Conservation (phyloP, 2,329 filamentous ascomycete species). For the Polytolypa hystricis region DNA sequence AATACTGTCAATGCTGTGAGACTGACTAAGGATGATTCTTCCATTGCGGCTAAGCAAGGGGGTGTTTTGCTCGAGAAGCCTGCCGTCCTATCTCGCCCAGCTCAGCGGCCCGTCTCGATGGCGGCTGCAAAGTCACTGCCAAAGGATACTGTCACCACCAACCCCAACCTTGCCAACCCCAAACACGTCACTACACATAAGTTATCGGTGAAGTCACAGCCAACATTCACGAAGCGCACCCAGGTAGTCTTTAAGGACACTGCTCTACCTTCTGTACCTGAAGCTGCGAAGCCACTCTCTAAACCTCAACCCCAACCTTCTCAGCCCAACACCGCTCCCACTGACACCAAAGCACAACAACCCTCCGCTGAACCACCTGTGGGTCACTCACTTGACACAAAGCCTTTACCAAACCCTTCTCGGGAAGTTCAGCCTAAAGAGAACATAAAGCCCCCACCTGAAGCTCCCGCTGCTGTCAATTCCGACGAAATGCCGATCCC, state of each 20-base stretch:
- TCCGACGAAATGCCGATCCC: constrained; percentile 14
- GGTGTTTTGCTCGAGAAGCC: constrained; percentile 25
- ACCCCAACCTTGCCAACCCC: constrained; percentile 22
- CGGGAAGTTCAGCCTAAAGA: constrained; percentile 8
- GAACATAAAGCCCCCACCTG: constrained; percentile 7
- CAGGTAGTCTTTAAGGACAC: constrained; percentile 46
- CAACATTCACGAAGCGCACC: constrained; percentile 40
- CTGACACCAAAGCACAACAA: constrained; percentile 1
- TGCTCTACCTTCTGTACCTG: constrained; percentile 23
- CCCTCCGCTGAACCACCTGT: background rate
- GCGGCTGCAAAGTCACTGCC: constrained; percentile 29
- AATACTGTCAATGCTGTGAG: constrained; percentile 43
- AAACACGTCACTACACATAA: constrained; percentile 20
- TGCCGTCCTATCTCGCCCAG: constrained; percentile 43
- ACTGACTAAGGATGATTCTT: constrained; percentile 46
- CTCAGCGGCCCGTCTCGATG: constrained; percentile 46
- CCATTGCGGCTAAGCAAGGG: constrained; percentile 38
- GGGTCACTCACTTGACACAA: background rate
- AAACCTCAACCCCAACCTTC: constrained; percentile 22
- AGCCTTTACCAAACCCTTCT: background rate
- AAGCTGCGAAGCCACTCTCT: constrained; percentile 19
- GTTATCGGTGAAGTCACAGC: constrained; percentile 22
- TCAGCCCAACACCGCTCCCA: constrained; percentile 16
- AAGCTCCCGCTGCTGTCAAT: background rate
- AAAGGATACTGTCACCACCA: constrained; percentile 23